Evolutionary conservation across 768 basidiomycete species (phyloP), one percentile per base, ranked within the genome.

Genomic region (Pleurotus giganteus): DNA sequence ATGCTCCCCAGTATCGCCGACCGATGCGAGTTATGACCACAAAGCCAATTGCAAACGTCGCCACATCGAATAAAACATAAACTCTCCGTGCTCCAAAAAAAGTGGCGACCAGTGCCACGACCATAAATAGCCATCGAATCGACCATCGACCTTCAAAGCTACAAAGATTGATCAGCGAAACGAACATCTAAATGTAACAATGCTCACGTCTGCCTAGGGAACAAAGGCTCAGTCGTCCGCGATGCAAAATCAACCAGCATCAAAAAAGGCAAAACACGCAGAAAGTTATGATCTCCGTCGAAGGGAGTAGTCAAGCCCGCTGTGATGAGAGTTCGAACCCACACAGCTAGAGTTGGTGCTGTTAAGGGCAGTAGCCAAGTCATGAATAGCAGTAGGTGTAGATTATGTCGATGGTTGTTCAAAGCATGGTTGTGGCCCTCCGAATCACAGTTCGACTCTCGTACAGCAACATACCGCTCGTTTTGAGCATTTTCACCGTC

Each of bases 321-420:
- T 0, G 89, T 89, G 32, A 82, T 77, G 9, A 96, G 72, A 34
- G 94, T 95, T 47, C 93, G 82, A 2, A 87, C 88, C 95, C 95
- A 98, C 2, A 96, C 93, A 1, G 82, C 86, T 23, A 98, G 74
- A 4, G 88, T 86, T 0, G 91, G 87, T 2, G 84, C 87, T 4
- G 79, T 79, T 53, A 91, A 73, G 1, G 94, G 94, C 0, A 96
- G 71, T 2, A 94, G 74, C 80, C 86, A 87, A 15, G 89, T 86
- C 81, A 94, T 84, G 29, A 94, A 72, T 49, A 94, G 71, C 9
- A 94, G 67, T 0, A 91, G 27, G 59, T 91, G 85, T 55, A 76
- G 67, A 53, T 79, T 84, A 53, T 85, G 79, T 51, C 81, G 69
- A 45, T 74, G 65, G 44, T 76, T 76, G 56, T 73, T 63, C 57